These are phyloP conservation scores for Otatea glauca DNA, from an alignment of 176 grass and related monocot genomes.

Conservation along the genomic window DNA sequence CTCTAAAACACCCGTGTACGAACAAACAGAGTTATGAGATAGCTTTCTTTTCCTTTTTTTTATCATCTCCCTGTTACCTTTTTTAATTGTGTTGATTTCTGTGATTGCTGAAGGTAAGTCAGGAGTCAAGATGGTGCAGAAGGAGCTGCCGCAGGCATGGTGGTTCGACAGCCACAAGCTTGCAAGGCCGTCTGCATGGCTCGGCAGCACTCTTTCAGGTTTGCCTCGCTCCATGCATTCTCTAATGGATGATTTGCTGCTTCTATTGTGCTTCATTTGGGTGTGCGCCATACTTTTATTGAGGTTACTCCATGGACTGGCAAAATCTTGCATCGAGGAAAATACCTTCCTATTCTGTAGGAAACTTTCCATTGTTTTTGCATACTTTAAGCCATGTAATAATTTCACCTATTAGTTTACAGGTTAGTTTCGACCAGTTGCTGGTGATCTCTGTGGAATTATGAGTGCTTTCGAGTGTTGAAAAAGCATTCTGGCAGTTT, in stretches of 20 bases:
- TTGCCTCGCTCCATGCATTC: not conserved
- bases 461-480: not conserved
- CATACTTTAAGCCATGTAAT: not conserved
- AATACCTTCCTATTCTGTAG: not conserved
- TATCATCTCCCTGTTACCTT: not conserved
- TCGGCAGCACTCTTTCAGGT: slow-evolving; percentile 69
- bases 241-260: not conserved
- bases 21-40: not conserved
- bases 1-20: not conserved
- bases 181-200: slow-evolving; percentile 62
- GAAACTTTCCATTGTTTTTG: not conserved
- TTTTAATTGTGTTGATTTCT: not conserved
- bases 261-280: not conserved
- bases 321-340: not conserved
- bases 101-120: slow-evolving; percentile 33
- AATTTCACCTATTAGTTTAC: not conserved
- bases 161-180: slow-evolving; percentile 73
- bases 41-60: not conserved
- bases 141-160: slow-evolving; percentile 73
- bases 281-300: not conserved
- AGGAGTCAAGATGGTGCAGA: slow-evolving; percentile 50
- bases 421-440: not conserved
- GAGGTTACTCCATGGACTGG: not conserved
- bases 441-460: not conserved
- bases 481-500: not conserved